A percentile compares a stretch with the other conserved stretches of the same genome.
phyloP scores from a whole-genome alignment of 345 rosid species.

The Salix dunnii region DNA sequence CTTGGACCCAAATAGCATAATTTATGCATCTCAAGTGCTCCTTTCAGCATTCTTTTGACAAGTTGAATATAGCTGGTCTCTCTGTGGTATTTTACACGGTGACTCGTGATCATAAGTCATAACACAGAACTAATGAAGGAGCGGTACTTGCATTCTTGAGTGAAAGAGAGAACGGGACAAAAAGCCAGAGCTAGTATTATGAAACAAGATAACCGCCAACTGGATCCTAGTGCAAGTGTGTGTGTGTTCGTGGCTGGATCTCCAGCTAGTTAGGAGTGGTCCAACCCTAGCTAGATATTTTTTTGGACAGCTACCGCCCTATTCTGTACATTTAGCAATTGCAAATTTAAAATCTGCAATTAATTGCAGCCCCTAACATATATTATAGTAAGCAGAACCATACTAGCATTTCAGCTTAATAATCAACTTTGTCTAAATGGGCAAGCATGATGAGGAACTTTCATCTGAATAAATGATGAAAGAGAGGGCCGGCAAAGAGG shows the following conservation, averaged over 20 bases:
- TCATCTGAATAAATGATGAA: conserved; percentile 41
- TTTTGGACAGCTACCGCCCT: neutral
- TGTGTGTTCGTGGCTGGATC: conserved; percentile 4
- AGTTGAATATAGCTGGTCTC: no score
- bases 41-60: no score
- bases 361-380: neutral
- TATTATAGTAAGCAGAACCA: neutral
- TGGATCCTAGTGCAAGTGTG: conserved; percentile 16
- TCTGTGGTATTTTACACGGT: no score
- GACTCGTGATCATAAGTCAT: no score
- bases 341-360: neutral
- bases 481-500: conserved; percentile 25
- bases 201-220: conserved; percentile 28
- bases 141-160: neutral
- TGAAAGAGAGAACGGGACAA: conserved; percentile 13
- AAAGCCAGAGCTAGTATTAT: conserved; percentile 16
- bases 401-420: neutral
- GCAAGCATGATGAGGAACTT: conserved; percentile 17
- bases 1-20: no score
- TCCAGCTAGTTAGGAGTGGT: conserved; percentile 21
- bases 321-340: neutral
- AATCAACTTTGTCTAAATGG: neutral
- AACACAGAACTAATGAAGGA: neutral
- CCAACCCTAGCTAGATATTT: conserved; percentile 5
- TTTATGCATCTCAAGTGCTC: no score